Percentiles rank a stretch among this genome's conserved stretches.
These are phyloP conservation scores for Ehretia macrophylla DNA, from an alignment of 257 asterid species.

Conservation along the genomic window DNA sequence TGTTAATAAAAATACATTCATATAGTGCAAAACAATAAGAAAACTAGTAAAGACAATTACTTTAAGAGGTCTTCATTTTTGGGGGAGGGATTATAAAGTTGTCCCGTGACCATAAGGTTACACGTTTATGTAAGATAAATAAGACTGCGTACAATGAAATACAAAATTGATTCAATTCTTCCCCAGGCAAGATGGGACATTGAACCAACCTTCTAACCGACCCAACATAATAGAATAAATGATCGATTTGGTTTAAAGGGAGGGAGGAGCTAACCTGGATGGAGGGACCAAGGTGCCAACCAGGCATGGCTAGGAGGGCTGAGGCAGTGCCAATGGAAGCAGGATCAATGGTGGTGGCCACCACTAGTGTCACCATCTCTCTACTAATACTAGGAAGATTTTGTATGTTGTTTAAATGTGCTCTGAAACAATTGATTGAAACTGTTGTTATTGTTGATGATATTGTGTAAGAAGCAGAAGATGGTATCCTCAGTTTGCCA, in stretches of 20 bases:
- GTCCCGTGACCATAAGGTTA: no score
- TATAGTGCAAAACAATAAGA: no score
- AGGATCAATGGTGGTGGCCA: conserved; percentile 32
- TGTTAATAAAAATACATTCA: no score
- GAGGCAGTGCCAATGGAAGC: conserved; percentile 38
- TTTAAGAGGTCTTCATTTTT: no score
- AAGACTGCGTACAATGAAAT: no score
- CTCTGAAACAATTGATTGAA: background rate
- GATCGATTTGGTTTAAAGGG: background rate
- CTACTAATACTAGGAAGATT: background rate
- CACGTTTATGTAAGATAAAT: no score
- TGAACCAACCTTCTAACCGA: no score
- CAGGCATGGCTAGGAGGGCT: conserved; percentile 36
- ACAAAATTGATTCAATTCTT: no score
- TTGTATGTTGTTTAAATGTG: background rate
- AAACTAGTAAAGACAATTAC: no score
- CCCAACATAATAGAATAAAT: background rate
- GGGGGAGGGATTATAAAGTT: no score
- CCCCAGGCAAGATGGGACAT: no score
- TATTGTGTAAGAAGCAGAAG: background rate
- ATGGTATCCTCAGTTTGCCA: background rate
- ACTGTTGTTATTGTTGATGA: background rate
- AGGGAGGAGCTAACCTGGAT: conserved; percentile 20
- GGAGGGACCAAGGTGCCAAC: conserved; percentile 38
- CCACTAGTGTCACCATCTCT: conserved; percentile 31